Base-by-base conservation (phyloP, 1,284 basidiomycete species). In the Malassezia sympodialis region DNA sequence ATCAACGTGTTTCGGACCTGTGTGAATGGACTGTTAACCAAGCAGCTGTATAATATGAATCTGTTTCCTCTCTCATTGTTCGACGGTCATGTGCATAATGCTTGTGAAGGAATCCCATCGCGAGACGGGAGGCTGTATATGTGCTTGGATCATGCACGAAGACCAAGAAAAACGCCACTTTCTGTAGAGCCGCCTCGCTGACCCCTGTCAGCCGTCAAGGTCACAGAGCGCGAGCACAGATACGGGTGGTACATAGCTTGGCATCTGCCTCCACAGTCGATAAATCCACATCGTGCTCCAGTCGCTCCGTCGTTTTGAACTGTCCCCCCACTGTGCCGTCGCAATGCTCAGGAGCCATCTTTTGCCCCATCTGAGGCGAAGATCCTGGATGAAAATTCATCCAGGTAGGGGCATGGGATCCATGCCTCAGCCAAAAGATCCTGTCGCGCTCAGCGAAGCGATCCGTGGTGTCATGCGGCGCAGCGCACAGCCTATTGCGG, bases 401-500 rank as follows among this genome's bases (percentile, higher is more conserved):
- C 37, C 4, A 1, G 3, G 37, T 21, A 39, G 19, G 10, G 17
- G 37, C 6, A 12, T 39, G 10, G 37, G 19, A 39, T 39, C 37
- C 17, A 39, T 19, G 17, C 10, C 37, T 10, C 17, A 41, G 17
- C 21, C 31, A 19, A 19, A 43, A 34, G 42, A 43, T n/a, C 31
- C 30, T n/a, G 34, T 42, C 2, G 43, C 31, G n/a, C 45, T 57
- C 7, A 34, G 49, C 12, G 55, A 57, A 23, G 45, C 55, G 15
- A 57, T 57, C 37, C 41, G 42, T 7, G 19, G 41, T 7, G 39
- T 57, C 35, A 60, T 60, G 59, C 50, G 55, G 5, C 7, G 28
- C 10, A 50, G 55, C 27, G 59, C 59, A 12, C 59, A 61, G 35
- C 56, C 59, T 2, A 56, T 61, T 8, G 59, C 59, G n/a, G 41